Base-by-base conservation (phyloP, 495 filamentous ascomycete genomes). In the Penicillium cinerascens region DNA sequence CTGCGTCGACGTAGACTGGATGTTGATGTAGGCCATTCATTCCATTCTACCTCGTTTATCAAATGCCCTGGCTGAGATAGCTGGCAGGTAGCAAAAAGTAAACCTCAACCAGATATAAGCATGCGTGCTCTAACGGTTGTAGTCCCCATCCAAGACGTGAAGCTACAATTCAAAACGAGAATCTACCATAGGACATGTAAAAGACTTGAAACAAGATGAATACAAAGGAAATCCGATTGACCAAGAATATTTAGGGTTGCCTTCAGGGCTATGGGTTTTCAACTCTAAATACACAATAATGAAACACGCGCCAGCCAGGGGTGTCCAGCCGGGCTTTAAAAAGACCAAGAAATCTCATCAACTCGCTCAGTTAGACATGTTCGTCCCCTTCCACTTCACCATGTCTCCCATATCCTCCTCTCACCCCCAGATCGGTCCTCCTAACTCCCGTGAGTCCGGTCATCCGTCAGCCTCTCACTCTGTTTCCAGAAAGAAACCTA, bases 281-380 rank as follows among this genome's bases (percentile, higher is more conserved):
- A 66, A 68, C 69, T 68, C 67, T 75, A 75, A 70, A 72, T 75
- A 75, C 72, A 75, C 72, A 75, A 72, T 75, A 75, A 70, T 75
- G 64, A 71, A 72, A 75, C 72, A 75, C 64, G 67, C 69, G 69
- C 58, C 61, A 49, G 52, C 60, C 64, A 39, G 49, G 55, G 58
- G 51, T 61, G 48, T 54, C 58, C 50, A 61, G 58, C 65, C 55
- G 58, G 63, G 54, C 65, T 68, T 71, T 55, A 55, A 58, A 60
- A 53, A 58, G 39, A 36, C 22, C 11, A 42, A 49, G 26, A 23
- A 62, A 62, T 61, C 55, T 59, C 63, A 58, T 65, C 63, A 56
- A 60, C 44, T 54, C 57, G 29, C 29, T 33, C 49, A 57, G 47
- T 45, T 61, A 64, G 58, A 58, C 60, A 51, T 33, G 4, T 21